These are phyloP conservation scores for Pseudoscleropodium purum DNA, from an alignment of 225 moss, liverwort and hornwort genomes.

Conservation along the genomic window DNA sequence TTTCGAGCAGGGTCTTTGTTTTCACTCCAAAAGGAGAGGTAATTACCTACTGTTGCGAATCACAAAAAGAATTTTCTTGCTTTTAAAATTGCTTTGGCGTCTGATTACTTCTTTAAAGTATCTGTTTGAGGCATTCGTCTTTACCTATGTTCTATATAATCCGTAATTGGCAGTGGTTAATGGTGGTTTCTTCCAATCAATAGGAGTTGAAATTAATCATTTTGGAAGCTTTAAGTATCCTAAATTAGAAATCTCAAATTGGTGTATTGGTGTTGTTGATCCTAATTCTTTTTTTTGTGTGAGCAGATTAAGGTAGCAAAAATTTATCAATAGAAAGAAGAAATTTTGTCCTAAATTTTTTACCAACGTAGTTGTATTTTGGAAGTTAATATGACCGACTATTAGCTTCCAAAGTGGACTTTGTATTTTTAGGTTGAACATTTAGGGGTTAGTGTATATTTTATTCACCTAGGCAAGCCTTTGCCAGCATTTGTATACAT, in stretches of 20 bases:
- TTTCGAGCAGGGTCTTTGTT: constrained; percentile 96
- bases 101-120: not conserved
- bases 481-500: not conserved
- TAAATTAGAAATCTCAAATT: too few relatives aligned
- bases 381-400: not conserved
- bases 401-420: not conserved
- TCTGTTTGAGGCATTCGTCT: not conserved
- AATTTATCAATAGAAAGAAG: not conserved
- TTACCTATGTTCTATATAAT: not conserved
- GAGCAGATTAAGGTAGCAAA: not conserved
- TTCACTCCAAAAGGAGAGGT: constrained; percentile 99
- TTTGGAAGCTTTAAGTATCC: not conserved
- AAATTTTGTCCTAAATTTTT: not conserved
- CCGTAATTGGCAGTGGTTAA: not conserved
- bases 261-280: too few relatives aligned
- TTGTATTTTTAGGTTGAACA: not conserved
- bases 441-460: not conserved
- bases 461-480: not conserved
- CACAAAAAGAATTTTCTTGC: not conserved
- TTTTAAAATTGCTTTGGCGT: not conserved
- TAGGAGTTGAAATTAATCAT: not conserved
- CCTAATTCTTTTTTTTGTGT: too few relatives aligned
- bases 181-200: not conserved
- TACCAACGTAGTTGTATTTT: not conserved
- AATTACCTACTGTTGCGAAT: not conserved